A percentile compares a stretch with the other conserved stretches of the same genome.
phyloP scores from a whole-genome alignment of 2,329 filamentous ascomycete species.

The Chrysoporthe deuterocubensis region DNA sequence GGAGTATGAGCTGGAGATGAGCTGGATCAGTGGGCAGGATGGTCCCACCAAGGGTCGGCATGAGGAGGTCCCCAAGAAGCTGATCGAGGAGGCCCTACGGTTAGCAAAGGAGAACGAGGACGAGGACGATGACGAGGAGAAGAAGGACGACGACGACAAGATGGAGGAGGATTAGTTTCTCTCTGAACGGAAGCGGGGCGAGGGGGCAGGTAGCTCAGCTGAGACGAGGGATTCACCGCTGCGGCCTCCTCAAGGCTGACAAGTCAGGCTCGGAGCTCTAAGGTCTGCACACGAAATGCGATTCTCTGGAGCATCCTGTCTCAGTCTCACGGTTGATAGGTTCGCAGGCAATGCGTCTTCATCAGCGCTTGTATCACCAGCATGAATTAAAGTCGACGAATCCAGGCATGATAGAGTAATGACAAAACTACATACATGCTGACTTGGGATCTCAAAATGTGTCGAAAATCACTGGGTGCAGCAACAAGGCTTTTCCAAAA shows the following conservation, averaged over 20 bases:
- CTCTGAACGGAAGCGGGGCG: slow-evolving; percentile 12
- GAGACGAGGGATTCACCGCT: neutral
- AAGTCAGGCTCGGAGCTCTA: neutral
- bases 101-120: slow-evolving; percentile 85
- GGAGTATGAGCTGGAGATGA: slow-evolving; percentile 99
- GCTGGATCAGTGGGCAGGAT: slow-evolving; percentile 85
- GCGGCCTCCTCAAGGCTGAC: neutral
- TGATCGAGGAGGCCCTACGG: slow-evolving; percentile 89
- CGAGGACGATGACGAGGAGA: slow-evolving; percentile 79
- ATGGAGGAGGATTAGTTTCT: slow-evolving; percentile 71
- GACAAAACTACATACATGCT: slow-evolving; percentile 6
- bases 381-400: slow-evolving; percentile 29
- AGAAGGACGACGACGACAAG: slow-evolving; percentile 71
- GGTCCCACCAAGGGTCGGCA: slow-evolving; percentile 93
- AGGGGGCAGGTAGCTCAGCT: neutral
- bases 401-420: slow-evolving; percentile 32
- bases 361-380: slow-evolving; percentile 31
- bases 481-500: neutral
- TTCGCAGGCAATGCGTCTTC: slow-evolving; percentile 14
- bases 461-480: neutral
- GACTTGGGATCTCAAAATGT: neutral
- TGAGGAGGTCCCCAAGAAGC: slow-evolving; percentile 87
- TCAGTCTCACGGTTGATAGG: slow-evolving; percentile 10
- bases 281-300: slow-evolving; percentile 1
- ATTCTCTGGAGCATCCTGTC: neutral